phyloP scores from a whole-genome alignment of 345 rosid species.

The Citrus mangshanensis region DNA sequence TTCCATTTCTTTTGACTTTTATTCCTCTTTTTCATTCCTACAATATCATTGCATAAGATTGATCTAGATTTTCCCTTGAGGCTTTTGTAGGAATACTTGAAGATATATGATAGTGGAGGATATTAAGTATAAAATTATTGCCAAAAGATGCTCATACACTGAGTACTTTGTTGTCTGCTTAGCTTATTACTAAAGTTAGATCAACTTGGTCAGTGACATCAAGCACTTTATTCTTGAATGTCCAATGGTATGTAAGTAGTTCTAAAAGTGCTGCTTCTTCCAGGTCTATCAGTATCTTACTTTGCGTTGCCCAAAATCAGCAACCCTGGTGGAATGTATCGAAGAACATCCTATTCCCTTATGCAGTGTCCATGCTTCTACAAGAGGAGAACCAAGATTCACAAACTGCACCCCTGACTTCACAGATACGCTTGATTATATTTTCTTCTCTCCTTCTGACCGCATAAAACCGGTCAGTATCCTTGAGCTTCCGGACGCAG shows the following conservation, averaged over 20 bases:
- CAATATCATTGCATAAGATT: too few relatives aligned
- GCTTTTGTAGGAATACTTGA: not conserved
- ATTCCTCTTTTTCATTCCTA: not conserved
- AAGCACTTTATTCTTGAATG: not conserved
- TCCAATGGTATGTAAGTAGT: not conserved
- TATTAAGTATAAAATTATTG: not conserved
- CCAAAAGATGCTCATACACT: not conserved
- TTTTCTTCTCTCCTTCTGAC: conserved; percentile 67
- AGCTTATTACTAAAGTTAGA: not conserved
- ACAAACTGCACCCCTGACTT: conserved; percentile 90
- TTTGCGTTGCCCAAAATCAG: conserved; percentile 42
- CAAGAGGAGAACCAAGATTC: conserved; percentile 80
- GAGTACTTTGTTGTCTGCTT: not conserved
- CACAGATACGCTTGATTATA: conserved; percentile 77
- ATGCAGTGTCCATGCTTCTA: conserved; percentile 59
- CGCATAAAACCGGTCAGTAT: conserved; percentile 54
- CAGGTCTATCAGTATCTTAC: conserved; percentile 85
- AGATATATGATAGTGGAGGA: not conserved
- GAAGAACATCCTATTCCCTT: conserved; percentile 63
- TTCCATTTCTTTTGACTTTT: not conserved
- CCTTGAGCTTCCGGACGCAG: conserved; percentile 60
- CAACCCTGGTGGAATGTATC: conserved; percentile 26
- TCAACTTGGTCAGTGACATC: not conserved
- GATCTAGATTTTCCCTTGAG: not conserved
- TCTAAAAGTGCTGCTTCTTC: conserved; percentile 6